Base-by-base conservation (phyloP, 176 grass and related monocot genomes). In the Rhynchospora pubera region DNA sequence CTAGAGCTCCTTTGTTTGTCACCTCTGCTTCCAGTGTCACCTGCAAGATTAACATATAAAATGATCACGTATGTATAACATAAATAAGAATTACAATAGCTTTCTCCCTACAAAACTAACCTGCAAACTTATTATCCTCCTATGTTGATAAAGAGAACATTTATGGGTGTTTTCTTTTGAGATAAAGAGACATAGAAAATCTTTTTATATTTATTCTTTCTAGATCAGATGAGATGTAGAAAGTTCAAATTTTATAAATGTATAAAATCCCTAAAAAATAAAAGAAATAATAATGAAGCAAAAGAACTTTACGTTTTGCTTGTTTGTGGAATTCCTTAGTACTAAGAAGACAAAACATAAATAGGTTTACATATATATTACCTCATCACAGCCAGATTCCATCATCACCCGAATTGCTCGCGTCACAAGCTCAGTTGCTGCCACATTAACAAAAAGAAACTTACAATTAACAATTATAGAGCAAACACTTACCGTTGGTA, bases 341-440 rank as follows among this genome's bases (percentile, higher is more conserved):
- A 42, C 70, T 21, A 7, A 52, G 21, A 74, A 52, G 15, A 74
- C 22, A 21, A 48, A 44, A 69, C n/a, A 45, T 69, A 43, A 45
- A 32, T 65, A 32, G 8, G 19, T 75, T 26, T 52, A 52, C 62
- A 47, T 45, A 44, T 44, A 57, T 64, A 85, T 66, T 86, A 93
- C 94, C 89, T 97, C 94, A 39, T 97, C 94, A 79, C 94, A 97
- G 21, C 91, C 94, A 84, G 94, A 97, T 87, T 91, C 91, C 94
- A 93, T 91, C 94, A 97, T 93, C 55, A 90, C 86, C 55, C 62
- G 84, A 79, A 97, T 97, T 52, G 94, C 85, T 87, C 87, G 88
- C 42, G 91, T 90, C 79, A 97, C 94, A 21, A 93, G 88, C 84
- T 93, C 89, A 77, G 94, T 93, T 84, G 91, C 94, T 93, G 93